A percentile compares a stretch with the other conserved stretches of the same genome.
These are phyloP conservation scores for Sporisorium exsertum DNA, from an alignment of 1,284 basidiomycete species.

Conservation along the genomic window DNA sequence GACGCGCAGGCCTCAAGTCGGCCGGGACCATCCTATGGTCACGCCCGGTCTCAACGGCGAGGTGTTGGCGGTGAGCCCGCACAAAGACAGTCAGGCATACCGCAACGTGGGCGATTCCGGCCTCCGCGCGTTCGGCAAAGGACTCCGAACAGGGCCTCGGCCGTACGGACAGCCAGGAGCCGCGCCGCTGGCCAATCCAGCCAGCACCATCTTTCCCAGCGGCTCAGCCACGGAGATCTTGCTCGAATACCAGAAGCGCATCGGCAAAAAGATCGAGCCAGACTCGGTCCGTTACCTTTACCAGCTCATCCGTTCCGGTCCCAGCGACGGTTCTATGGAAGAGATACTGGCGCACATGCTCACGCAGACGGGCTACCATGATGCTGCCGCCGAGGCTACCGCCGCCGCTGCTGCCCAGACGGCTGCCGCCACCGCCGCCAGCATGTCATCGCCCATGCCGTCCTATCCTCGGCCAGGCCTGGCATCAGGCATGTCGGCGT, in stretches of 20 bases:
- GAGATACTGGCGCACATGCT: conserved; percentile 47
- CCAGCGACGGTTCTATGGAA: conserved; percentile 42
- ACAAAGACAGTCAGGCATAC: conserved; percentile 57
- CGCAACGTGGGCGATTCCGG: conserved; percentile 49
- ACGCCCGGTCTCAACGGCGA: conserved; percentile 59
- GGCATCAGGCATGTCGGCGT: conserved; percentile 7
- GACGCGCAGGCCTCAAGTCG: conserved; percentile 56
- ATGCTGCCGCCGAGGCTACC: conserved; percentile 46
- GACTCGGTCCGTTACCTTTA: conserved; percentile 32
- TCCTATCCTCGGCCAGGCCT: conserved; percentile 17
- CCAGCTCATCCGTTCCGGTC: conserved; percentile 37
- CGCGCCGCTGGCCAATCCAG: conserved; percentile 58
- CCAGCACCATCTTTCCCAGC: conserved; percentile 63
- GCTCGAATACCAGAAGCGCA: conserved; percentile 58
- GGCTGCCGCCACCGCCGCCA: conserved; percentile 30
- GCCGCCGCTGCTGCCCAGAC: conserved; percentile 32
- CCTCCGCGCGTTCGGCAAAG: conserved; percentile 24
- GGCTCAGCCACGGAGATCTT: conserved; percentile 56
- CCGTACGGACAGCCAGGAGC: conserved; percentile 62
- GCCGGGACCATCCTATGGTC: conserved; percentile 61
- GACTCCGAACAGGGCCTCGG: conserved; percentile 45
- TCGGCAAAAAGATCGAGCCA: conserved; percentile 46
- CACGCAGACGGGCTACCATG: conserved; percentile 42
- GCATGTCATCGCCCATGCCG: conserved; percentile 31
- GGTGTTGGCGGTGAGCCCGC: conserved; percentile 55